Evolutionary conservation across 352 stramenopile species (phyloP).

Genomic region (Globisporangium iwayamae): DNA sequence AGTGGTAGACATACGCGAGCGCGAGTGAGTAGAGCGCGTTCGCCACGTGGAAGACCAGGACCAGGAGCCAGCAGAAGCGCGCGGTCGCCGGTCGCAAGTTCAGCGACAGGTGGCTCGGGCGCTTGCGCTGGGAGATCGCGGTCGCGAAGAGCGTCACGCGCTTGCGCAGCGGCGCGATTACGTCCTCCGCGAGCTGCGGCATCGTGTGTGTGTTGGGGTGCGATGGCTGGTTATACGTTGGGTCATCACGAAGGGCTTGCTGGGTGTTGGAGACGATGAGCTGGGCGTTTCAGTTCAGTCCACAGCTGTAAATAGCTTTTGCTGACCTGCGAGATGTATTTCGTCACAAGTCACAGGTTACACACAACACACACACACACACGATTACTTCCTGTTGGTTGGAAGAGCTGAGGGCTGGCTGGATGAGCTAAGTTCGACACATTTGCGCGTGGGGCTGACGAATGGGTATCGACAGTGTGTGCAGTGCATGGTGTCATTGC

Average conservation of each 20-base stretch:
- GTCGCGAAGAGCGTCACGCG: constrained; percentile 6
- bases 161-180: constrained; percentile 1
- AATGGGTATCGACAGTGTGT: too few species aligned
- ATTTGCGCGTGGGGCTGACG: too few species aligned
- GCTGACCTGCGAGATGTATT: not conserved
- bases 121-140: constrained; percentile 3
- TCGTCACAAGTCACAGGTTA: not conserved
- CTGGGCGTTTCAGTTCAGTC: not conserved
- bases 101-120: not conserved
- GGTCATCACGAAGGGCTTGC: too few species aligned
- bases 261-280: too few species aligned
- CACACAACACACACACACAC: not conserved
- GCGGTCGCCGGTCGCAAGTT: not conserved
- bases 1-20: constrained; percentile 16
- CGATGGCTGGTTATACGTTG: not conserved
- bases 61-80: constrained; percentile 8
- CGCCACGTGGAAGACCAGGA: constrained; percentile 10
- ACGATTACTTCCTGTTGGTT: too few species aligned
- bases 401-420: too few species aligned
- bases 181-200: not conserved
- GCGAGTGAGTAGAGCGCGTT: constrained; percentile 14
- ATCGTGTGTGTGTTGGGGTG: not conserved
- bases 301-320: not conserved
- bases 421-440: too few species aligned
- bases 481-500: not conserved